phyloP scores from a whole-genome alignment of 352 stramenopile species.

The Phytopythium vexans region DNA sequence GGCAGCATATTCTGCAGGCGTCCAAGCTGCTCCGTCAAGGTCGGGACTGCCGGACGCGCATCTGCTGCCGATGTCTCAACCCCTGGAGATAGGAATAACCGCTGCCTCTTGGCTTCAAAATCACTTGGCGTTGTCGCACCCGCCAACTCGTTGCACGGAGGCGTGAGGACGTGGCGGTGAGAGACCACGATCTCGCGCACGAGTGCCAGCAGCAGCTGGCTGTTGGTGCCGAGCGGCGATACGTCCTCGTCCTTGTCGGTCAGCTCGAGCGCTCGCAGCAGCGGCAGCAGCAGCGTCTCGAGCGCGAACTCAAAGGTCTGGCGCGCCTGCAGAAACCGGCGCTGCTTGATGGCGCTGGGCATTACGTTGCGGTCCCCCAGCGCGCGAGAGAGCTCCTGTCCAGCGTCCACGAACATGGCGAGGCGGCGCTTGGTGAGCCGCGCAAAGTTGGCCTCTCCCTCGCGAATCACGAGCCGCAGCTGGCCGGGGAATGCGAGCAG shows the following conservation, averaged over 20 bases:
- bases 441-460: constrained; percentile 77
- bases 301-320: constrained; percentile 68
- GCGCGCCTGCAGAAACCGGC: constrained; percentile 56
- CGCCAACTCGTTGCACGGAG: constrained; percentile 35
- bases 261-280: constrained; percentile 51
- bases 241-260: constrained; percentile 34
- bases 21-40: constrained; percentile 8
- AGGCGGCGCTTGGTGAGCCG: constrained; percentile 66
- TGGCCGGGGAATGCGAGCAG: constrained; percentile 75
- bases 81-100: constrained; percentile 31
- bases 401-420: constrained; percentile 62
- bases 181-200: constrained; percentile 40
- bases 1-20: constrained; percentile 28
- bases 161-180: constrained; percentile 26
- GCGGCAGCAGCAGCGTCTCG: constrained; percentile 58
- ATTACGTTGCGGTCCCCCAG: constrained; percentile 21
- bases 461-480: constrained; percentile 69
- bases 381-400: constrained; percentile 41
- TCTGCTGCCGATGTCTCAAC: neutral
- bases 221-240: constrained; percentile 35
- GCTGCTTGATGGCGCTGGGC: constrained; percentile 12
- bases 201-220: constrained; percentile 33
- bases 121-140: constrained; percentile 32
- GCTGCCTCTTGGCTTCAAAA: constrained; percentile 46
- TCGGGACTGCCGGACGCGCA: neutral